Evolutionary conservation across 805 yeast genomes (phyloP).

Genomic region (Yamadazyma tumulicola): DNA sequence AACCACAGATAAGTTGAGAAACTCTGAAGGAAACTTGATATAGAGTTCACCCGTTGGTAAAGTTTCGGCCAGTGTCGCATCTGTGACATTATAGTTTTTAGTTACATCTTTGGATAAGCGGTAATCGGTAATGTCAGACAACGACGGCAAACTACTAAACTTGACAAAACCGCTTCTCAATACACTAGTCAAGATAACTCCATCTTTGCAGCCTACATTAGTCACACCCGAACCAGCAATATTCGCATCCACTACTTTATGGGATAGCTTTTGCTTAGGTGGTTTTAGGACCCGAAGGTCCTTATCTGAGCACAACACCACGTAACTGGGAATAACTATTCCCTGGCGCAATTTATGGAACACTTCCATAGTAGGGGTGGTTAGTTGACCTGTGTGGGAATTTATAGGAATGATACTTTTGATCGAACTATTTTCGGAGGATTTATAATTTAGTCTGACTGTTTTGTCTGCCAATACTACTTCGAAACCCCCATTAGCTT

Average conservation of each 20-base stretch:
- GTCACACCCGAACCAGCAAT: slow-evolving; percentile 52
- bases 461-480: slow-evolving; percentile 49
- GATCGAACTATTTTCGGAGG: slow-evolving; percentile 50
- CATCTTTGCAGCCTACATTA: slow-evolving; percentile 30
- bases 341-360: slow-evolving; percentile 63
- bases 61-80: slow-evolving; percentile 23
- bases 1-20: slow-evolving; percentile 21
- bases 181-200: slow-evolving; percentile 46
- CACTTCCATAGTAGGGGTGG: slow-evolving; percentile 56
- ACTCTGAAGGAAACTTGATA: slow-evolving; percentile 52
- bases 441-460: slow-evolving; percentile 32
- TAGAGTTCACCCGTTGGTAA: slow-evolving; percentile 56
- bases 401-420: slow-evolving; percentile 56
- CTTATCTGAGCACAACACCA: slow-evolving; percentile 51
- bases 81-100: slow-evolving; percentile 15
- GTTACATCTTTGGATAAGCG: slow-evolving; percentile 32
- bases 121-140: slow-evolving; percentile 53
- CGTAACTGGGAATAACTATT: slow-evolving; percentile 54
- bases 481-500: slow-evolving; percentile 54
- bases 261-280: slow-evolving; percentile 60
- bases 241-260: slow-evolving; percentile 53
- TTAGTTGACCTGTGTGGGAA: slow-evolving; percentile 54
- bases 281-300: slow-evolving; percentile 64
- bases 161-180: slow-evolving; percentile 47
- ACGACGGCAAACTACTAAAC: slow-evolving; percentile 54